Conservation (phyloP, 192 early-diverging fungal genomes). For the Geranomyces michiganensis region DNA sequence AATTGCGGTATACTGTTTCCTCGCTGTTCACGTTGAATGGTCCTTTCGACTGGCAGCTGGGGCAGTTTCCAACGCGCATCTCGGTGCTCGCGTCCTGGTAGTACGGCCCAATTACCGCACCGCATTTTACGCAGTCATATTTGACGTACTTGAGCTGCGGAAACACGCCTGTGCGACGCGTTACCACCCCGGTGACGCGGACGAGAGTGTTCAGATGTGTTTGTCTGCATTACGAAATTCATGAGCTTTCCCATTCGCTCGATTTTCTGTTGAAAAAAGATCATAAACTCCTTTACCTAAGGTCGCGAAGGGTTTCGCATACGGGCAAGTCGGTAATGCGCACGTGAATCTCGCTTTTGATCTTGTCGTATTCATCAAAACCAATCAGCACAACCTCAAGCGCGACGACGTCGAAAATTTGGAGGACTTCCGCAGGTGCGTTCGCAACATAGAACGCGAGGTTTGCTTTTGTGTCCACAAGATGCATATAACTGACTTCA, state of each 20-base stretch:
- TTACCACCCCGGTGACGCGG: slow-evolving; percentile 89
- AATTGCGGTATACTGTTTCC: slow-evolving; percentile 97
- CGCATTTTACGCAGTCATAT: slow-evolving; percentile 94
- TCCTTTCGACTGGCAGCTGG: slow-evolving; percentile 86
- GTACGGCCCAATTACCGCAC: slow-evolving; percentile 86
- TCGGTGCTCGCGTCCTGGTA: slow-evolving; percentile 90
- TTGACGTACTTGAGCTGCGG: slow-evolving; percentile 97
- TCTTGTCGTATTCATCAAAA: slow-evolving; percentile 88
- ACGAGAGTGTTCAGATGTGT: slow-evolving; percentile 89
- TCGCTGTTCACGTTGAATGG: slow-evolving; percentile 91
- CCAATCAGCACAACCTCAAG: slow-evolving; percentile 86
- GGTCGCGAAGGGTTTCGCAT: slow-evolving; percentile 82
- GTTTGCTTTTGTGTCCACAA: slow-evolving; percentile 76
- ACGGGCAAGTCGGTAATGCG: slow-evolving; percentile 87
- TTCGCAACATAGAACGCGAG: slow-evolving; percentile 91
- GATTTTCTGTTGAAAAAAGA: no score
- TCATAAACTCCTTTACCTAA: slow-evolving; percentile 56
- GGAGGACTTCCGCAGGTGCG: slow-evolving; percentile 83
- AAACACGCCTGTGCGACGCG: slow-evolving; percentile 90
- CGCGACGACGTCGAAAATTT: slow-evolving; percentile 91
- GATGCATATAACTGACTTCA: slow-evolving; percentile 83
- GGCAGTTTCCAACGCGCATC: slow-evolving; percentile 81
- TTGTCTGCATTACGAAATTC: no score
- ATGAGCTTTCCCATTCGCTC: no score
- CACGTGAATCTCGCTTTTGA: slow-evolving; percentile 92